These are phyloP conservation scores for Aspergillus nomiae DNA, from an alignment of 2,329 filamentous ascomycete species.

Conservation along the genomic window DNA sequence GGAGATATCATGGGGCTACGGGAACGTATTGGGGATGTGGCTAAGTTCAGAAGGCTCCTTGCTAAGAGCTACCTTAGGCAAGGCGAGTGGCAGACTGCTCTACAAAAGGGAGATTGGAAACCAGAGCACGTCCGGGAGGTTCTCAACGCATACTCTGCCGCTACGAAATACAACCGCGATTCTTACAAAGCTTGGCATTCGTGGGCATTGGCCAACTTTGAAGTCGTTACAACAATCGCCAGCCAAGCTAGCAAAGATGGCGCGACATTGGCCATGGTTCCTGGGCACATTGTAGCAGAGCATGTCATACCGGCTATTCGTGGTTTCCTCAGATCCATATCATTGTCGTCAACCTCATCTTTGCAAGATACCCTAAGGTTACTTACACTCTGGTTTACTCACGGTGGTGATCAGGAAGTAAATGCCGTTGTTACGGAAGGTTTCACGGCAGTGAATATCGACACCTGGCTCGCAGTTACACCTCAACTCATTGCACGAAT, in stretches of 20 bases:
- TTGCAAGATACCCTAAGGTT: slow-evolving; percentile 92
- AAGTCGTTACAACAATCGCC: slow-evolving; percentile 84
- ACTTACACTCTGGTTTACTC: slow-evolving; percentile 93
- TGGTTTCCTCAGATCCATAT: slow-evolving; percentile 97
- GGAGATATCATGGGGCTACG: slow-evolving; percentile 41
- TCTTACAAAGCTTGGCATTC: slow-evolving; percentile 99
- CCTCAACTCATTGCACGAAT: slow-evolving; percentile 96
- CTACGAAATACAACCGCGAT: slow-evolving; percentile 88
- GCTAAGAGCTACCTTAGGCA: slow-evolving; percentile 96
- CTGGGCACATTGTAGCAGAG: slow-evolving; percentile 71
- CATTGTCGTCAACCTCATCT: slow-evolving; percentile 85
- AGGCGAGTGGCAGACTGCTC: slow-evolving; percentile 88
- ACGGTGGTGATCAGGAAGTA: slow-evolving; percentile 86
- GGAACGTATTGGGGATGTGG: slow-evolving; percentile 50
- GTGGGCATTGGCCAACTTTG: slow-evolving; percentile 97
- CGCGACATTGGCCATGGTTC: slow-evolving; percentile 51
- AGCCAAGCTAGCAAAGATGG: slow-evolving; percentile 64
- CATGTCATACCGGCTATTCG: slow-evolving; percentile 93
- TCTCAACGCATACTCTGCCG: slow-evolving; percentile 84
- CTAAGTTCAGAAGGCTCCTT: slow-evolving; percentile 68
- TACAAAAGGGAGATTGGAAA: slow-evolving; percentile 88
- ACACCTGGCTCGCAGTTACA: slow-evolving; percentile 98
- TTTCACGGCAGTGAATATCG: slow-evolving; percentile 86
- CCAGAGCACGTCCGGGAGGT: slow-evolving; percentile 85
- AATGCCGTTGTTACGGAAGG: slow-evolving; percentile 87